Percentiles rank a stretch among this genome's conserved stretches.
Evolutionary conservation across 208 protist genomes (phyloP).

Genomic region (Acanthamoeba sp.): DNA sequence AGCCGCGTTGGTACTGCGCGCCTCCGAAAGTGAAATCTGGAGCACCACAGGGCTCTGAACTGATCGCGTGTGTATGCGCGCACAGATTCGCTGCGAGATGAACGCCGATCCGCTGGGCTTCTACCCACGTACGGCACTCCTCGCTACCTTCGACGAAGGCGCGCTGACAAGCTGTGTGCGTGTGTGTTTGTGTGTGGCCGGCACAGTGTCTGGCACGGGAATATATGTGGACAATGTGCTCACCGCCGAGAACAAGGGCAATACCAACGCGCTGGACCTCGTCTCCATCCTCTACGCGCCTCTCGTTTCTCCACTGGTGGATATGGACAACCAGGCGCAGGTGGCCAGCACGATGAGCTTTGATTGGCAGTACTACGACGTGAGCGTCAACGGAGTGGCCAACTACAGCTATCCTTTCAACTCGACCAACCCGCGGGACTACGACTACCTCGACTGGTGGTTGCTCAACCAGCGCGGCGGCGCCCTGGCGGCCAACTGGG

Average conservation of each 20-base stretch:
- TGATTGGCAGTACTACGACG: conserved; percentile 79
- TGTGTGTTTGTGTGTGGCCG: background rate
- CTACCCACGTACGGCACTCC: conserved; percentile 21
- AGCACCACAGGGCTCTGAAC: too few relatives aligned
- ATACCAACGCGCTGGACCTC: conserved; percentile 68
- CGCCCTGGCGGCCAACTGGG: conserved; percentile 76
- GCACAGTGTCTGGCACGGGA: conserved; percentile 32
- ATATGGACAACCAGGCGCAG: conserved; percentile 61
- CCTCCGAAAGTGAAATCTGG: too few relatives aligned
- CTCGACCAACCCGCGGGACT: background rate
- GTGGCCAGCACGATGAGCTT: background rate
- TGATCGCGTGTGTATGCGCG: too few relatives aligned
- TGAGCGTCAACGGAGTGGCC: conserved; percentile 37
- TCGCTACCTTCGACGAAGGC: background rate
- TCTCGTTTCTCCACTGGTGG: conserved; percentile 74
- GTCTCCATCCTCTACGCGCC: conserved; percentile 70
- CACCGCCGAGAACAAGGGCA: conserved; percentile 76
- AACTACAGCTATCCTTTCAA: conserved; percentile 76
- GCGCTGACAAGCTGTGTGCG: too few relatives aligned
- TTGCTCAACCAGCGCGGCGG: background rate
- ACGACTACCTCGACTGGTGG: conserved; percentile 71
- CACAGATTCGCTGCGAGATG: conserved; percentile 53
- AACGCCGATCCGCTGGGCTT: conserved; percentile 73
- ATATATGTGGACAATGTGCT: conserved; percentile 76
- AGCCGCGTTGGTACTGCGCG: conserved; percentile 42